Conservation (phyloP, 2,329 filamentous ascomycete genomes). For the Penicillium sp. region DNA sequence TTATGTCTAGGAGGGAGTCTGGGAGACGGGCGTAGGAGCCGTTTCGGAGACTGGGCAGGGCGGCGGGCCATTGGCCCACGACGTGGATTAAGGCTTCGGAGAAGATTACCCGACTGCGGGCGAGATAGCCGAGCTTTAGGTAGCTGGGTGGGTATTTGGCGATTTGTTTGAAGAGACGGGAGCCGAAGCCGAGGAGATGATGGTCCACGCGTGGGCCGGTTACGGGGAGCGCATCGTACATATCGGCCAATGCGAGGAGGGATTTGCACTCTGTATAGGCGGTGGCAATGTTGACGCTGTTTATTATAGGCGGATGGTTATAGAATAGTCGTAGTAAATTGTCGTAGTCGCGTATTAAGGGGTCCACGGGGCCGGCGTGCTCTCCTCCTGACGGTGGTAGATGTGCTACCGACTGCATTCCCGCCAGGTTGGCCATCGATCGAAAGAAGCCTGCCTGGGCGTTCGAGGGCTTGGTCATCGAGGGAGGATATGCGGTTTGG, state of each 20-base stretch:
- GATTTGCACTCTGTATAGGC: constrained; percentile 94
- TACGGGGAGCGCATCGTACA: constrained; percentile 85
- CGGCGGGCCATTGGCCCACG: constrained; percentile 87
- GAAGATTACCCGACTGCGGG: constrained; percentile 77
- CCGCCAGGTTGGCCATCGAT: constrained; percentile 74
- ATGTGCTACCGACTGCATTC: constrained; percentile 52
- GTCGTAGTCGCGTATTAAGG: constrained; percentile 86
- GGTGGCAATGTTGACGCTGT: constrained; percentile 82
- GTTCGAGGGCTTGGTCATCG: constrained; percentile 59
- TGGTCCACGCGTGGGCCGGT: constrained; percentile 89
- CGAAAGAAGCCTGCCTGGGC: constrained; percentile 73
- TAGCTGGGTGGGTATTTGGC: constrained; percentile 94
- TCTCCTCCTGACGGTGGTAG: constrained; percentile 49
- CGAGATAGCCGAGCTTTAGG: constrained; percentile 80
- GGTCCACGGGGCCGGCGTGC: constrained; percentile 60
- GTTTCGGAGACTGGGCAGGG: constrained; percentile 68
- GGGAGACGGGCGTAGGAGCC: constrained; percentile 58
- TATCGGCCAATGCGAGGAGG: constrained; percentile 81
- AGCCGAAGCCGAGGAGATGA: constrained; percentile 87
- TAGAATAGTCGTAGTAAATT: constrained; percentile 96
- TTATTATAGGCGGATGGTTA: constrained; percentile 79
- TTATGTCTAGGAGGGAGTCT: constrained; percentile 73
- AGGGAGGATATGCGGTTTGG: constrained; percentile 46
- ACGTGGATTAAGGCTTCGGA: constrained; percentile 88
- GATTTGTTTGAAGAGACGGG: constrained; percentile 89